Conservation (phyloP, 177 flowering plant genomes). For the Telopea speciosissima region DNA sequence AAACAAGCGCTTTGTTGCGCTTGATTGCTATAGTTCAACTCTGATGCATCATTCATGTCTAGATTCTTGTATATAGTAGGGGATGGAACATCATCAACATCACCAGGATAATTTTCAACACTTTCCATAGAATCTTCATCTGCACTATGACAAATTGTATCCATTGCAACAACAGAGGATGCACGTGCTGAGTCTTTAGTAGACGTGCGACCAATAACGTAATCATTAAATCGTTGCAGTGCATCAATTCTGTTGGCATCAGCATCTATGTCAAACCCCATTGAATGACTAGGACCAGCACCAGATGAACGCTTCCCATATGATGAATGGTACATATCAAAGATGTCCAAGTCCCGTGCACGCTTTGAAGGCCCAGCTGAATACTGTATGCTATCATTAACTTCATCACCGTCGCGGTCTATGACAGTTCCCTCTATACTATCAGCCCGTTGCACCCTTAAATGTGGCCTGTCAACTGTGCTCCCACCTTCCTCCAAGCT, state of each 20-base stretch:
- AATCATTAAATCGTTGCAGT: constrained; percentile 51
- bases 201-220: constrained; percentile 33
- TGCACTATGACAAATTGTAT: constrained; percentile 63
- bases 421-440: constrained; percentile 91
- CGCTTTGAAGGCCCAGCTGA: constrained; percentile 94
- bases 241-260: constrained; percentile 44
- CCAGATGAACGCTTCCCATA: constrained; percentile 55
- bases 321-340: constrained; percentile 43
- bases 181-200: constrained; percentile 80
- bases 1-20: constrained; percentile 89
- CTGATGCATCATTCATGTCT: constrained; percentile 72
- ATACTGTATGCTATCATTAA: constrained; percentile 59
- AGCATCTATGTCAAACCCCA: constrained; percentile 44
- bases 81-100: constrained; percentile 73
- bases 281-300: constrained; percentile 85
- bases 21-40: constrained; percentile 73
- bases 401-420: constrained; percentile 95
- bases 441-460: constrained; percentile 71
- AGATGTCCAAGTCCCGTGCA: constrained; percentile 51
- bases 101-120: constrained; percentile 91
- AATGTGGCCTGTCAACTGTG: constrained; percentile 65
- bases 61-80: constrained; percentile 43
- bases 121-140: constrained; percentile 93
- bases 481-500: constrained; percentile 85
- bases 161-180: constrained; percentile 98